phyloP scores from a whole-genome alignment of 1,284 basidiomycete genomes.

The Golubevia sp. region DNA sequence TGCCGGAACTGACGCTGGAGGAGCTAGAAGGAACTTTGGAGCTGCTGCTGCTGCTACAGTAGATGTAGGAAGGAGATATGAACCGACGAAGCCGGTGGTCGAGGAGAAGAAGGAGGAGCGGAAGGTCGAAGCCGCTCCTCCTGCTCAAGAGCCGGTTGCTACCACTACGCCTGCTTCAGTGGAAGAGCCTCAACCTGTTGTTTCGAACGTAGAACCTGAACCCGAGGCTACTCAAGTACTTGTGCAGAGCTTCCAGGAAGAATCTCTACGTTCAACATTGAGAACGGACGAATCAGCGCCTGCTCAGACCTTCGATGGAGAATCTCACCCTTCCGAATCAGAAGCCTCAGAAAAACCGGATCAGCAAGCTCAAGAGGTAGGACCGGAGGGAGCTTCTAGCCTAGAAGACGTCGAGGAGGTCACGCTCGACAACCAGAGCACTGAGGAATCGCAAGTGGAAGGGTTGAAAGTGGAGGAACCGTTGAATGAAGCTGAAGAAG shows the following conservation, averaged over 20 bases:
- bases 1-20: slow-evolving; percentile 41
- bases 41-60: not conserved
- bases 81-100: not conserved
- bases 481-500: not conserved
- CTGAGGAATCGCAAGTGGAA: too few species aligned
- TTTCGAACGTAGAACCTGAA: not conserved
- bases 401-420: not conserved
- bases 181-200: not conserved
- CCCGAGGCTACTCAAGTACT: not conserved
- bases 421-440: not conserved
- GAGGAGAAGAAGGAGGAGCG: slow-evolving; percentile 6
- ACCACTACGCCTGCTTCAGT: slow-evolving; percentile 11
- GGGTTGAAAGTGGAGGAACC: slow-evolving; percentile 7
- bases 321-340: not conserved
- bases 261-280: too few species aligned
- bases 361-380: not conserved
- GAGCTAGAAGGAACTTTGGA: slow-evolving; percentile 41
- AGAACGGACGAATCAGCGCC: too few species aligned
- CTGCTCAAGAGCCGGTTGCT: not conserved
- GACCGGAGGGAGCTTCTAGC: not conserved
- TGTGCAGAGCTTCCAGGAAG: too few species aligned
- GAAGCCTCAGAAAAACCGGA: not conserved
- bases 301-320: too few species aligned
- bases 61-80: not conserved
- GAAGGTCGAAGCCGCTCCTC: not conserved